Conservation (phyloP, 345 rosid genomes). For the Gossypium ekmanianum region DNA sequence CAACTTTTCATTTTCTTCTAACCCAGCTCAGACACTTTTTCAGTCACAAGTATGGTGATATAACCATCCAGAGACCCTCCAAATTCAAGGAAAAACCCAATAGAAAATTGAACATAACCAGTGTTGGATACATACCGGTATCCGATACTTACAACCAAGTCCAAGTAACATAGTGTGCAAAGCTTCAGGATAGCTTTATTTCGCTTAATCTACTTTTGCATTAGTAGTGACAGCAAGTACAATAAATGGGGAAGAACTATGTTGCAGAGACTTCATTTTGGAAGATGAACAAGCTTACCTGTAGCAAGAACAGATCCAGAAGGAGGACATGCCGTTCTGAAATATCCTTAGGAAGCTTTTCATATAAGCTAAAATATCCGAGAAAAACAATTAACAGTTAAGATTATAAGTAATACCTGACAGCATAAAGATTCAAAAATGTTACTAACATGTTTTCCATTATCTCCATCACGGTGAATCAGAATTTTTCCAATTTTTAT, state of each 20-base stretch:
- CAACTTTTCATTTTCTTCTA: too few species aligned
- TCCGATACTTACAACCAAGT: too few species aligned
- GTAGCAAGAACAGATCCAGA: constrained; percentile 91
- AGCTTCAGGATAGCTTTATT: not conserved
- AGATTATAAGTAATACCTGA: not conserved
- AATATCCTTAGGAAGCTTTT: constrained; percentile 98
- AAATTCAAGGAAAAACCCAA: too few species aligned
- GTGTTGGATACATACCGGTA: too few species aligned
- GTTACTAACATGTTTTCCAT: constrained; percentile 71
- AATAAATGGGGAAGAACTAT: not conserved
- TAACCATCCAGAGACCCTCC: too few species aligned
- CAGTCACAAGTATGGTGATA: too few species aligned
- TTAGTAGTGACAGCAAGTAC: not conserved
- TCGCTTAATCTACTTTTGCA: not conserved
- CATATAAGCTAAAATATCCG: constrained; percentile 69
- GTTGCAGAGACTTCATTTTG: not conserved
- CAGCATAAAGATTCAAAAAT: not conserved
- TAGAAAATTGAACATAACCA: too few species aligned
- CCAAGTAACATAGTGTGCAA: not conserved
- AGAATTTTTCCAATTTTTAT: constrained; percentile 97
- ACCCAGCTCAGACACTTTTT: too few species aligned
- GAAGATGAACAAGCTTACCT: constrained; percentile 36
- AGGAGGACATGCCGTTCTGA: constrained; percentile 94
- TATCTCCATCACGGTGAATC: constrained; percentile 96
- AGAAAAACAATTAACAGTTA: constrained; percentile 7